These are phyloP conservation scores for Ampelocalamus luodianensis DNA, from an alignment of 176 grass and related monocot genomes.

Conservation along the genomic window DNA sequence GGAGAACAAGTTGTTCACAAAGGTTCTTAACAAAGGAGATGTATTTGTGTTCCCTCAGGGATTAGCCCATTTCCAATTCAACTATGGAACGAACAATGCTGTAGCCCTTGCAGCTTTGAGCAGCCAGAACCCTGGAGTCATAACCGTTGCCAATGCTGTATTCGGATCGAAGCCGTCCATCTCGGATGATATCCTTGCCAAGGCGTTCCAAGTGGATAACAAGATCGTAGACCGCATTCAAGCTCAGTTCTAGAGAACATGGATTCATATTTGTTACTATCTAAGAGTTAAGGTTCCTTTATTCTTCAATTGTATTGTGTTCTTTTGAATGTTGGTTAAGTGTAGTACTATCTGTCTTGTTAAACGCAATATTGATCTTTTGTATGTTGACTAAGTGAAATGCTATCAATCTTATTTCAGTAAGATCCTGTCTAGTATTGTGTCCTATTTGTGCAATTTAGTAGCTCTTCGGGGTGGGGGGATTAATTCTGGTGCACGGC, in stretches of 20 bases:
- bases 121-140: background rate
- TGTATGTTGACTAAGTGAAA: background rate
- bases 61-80: background rate
- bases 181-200: background rate
- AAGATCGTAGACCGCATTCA: background rate
- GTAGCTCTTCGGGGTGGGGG: background rate
- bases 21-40: background rate
- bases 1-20: background rate
- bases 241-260: background rate
- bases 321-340: background rate
- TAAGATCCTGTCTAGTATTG: background rate
- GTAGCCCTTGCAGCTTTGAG: background rate
- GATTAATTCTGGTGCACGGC: no score
- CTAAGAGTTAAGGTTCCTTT: background rate
- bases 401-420: background rate
- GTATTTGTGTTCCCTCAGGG: background rate
- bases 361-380: no score
- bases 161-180: background rate
- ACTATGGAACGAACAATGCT: background rate
- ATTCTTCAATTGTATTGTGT: background rate
- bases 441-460: background rate
- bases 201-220: background rate
- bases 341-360: background rate
- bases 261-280: background rate
- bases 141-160: background rate